Conservation (phyloP, 495 filamentous ascomycete genomes). For the Neurospora sp. region DNA sequence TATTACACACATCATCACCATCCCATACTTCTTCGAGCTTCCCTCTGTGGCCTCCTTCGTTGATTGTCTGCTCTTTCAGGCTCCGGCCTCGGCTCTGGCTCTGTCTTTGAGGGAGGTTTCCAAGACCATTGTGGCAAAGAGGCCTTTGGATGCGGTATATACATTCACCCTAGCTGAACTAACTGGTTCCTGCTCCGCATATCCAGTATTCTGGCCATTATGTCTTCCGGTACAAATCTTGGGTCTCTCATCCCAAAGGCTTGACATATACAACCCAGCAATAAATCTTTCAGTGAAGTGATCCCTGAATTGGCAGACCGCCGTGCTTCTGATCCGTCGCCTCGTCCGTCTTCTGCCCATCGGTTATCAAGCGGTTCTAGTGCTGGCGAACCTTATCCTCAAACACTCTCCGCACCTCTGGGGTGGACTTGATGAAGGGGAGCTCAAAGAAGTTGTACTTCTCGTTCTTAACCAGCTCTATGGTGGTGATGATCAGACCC, state of each 20-base stretch:
- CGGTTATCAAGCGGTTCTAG: not conserved
- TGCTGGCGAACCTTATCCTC: slow-evolving; percentile 1
- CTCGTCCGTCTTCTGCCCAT: not conserved
- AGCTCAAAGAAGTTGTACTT: slow-evolving; percentile 85
- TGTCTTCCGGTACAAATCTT: not conserved
- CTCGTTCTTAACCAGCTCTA: slow-evolving; percentile 86
- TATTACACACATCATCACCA: not conserved
- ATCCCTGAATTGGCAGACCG: not conserved
- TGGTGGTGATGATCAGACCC: slow-evolving; percentile 82
- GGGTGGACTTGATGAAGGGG: slow-evolving; percentile 79
- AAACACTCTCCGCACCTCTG: slow-evolving; percentile 51
- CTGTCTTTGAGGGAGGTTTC: not conserved
- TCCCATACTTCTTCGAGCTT: not conserved
- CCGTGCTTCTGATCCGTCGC: not conserved
- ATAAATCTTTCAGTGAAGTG: not conserved
- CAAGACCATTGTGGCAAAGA: not conserved
- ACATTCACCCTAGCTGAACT: not conserved
- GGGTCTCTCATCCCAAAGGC: not conserved
- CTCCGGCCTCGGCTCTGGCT: not conserved
- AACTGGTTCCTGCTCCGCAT: not conserved
- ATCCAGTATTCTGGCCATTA: not conserved
- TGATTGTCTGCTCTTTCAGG: not conserved
- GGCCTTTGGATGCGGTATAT: not conserved
- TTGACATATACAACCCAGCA: not conserved
- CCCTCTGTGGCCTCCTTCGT: not conserved